A percentile compares a stretch with the other conserved stretches of the same genome.
Conservation (phyloP, 768 basidiomycete genomes). For the Rhodotorula paludigena region DNA sequence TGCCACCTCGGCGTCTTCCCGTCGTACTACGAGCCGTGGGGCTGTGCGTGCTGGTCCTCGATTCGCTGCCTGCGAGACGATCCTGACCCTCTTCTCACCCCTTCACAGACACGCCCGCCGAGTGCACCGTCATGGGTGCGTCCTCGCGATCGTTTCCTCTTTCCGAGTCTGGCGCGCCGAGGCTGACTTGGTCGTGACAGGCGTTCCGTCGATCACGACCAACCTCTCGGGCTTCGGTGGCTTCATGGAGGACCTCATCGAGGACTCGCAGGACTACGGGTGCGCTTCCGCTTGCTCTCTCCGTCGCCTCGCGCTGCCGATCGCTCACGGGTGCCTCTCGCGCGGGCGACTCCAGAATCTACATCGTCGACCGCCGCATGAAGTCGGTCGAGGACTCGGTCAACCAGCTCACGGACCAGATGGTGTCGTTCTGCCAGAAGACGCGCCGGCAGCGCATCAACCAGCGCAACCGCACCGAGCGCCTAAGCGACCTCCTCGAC, state of each 20-base stretch:
- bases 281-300: background rate
- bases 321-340: background rate
- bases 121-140: constrained; percentile 97
- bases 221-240: constrained; percentile 93
- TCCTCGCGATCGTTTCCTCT: background rate
- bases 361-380: constrained; percentile 87
- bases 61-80: no score
- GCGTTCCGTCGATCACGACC: constrained; percentile 88
- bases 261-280: constrained; percentile 62
- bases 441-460: constrained; percentile 96
- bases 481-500: constrained; percentile 84
- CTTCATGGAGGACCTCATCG: constrained; percentile 71
- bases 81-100: constrained; percentile 8
- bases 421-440: constrained; percentile 72
- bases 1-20: constrained; percentile 99
- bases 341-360: constrained; percentile 49
- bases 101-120: constrained; percentile 76
- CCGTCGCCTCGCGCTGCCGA: background rate
- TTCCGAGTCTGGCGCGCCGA: background rate
- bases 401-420: constrained; percentile 67
- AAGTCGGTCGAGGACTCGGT: constrained; percentile 89
- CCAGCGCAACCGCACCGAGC: constrained; percentile 95
- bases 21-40: constrained; percentile 47
- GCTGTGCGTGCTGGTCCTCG: constrained; percentile 21
- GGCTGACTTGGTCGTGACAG: background rate